Base-by-base conservation (phyloP, 352 stramenopile genomes). In the Blastocystis sp. region DNA sequence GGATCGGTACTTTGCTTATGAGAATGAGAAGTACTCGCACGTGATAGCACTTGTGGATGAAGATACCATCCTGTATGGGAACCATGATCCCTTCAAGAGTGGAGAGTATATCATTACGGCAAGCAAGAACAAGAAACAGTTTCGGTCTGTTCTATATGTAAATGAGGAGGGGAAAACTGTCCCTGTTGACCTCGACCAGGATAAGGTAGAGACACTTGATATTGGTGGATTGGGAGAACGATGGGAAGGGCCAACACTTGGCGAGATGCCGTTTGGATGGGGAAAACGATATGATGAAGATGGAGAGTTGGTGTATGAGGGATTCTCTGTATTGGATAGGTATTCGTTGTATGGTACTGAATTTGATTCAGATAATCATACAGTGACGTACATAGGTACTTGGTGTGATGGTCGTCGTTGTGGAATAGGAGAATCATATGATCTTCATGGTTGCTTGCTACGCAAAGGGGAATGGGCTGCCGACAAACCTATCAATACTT, bases 191-290 rank as follows among this genome's bases (percentile, higher is more conserved):
- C 16, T 55, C 45, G 45, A 55, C 16, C 45, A 55, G 16, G 45
- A 55, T 55, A 55, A 6, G 9, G 45, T 16, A 19, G 10, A 6
- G 24, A 69, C 70, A 70, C 13, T 85, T 21, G 51, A 85, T 85
- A 16, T 85, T 4, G 55, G 29, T 33, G 60, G 39, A n/a, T 9
- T 4, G 6, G 74, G 74, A 41, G 21, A 50, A 31, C 45, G 74
- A 66, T 85, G 74, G 74, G 74, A 85, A 26, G 74, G 74, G 4
- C 29, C 35, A 33, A 51, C 24, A 33, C 60, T 67, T n/a, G 74
- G 29, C 3, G 16, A 12, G 50, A 67, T 45, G 59, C 74, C 74
- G 19, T 85, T 51, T 85, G 9, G 74, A 55, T 16, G 67, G 74
- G 74, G 74, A 33, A 55, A 55, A 31, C 21, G 35, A 3, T 85